phyloP scores from a whole-genome alignment of 2,329 filamentous ascomycete species.

The Talaromyces amestolkiae region DNA sequence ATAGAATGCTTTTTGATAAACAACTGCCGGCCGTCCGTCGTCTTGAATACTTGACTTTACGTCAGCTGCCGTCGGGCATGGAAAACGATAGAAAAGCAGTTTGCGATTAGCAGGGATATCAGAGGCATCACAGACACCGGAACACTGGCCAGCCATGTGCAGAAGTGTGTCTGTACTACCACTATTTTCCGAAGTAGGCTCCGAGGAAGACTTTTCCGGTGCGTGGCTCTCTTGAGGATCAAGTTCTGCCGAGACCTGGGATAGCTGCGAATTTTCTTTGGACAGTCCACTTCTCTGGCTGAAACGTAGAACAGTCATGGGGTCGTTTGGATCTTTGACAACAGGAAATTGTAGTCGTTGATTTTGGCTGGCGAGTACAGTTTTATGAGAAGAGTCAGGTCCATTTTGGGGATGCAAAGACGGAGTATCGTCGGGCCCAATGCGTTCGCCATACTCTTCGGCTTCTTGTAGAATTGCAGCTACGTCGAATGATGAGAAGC shows the following conservation, averaged over 20 bases:
- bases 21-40: slow-evolving; percentile 61
- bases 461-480: slow-evolving; percentile 12
- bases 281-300: slow-evolving; percentile 64
- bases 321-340: slow-evolving; percentile 72
- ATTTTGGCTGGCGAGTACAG: slow-evolving; percentile 32
- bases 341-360: slow-evolving; percentile 65
- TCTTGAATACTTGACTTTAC: slow-evolving; percentile 57
- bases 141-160: slow-evolving; percentile 24
- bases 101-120: slow-evolving; percentile 25
- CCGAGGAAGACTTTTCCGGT: slow-evolving; percentile 21
- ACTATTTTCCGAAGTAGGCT: slow-evolving; percentile 22
- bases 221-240: neutral
- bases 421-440: neutral
- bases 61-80: slow-evolving; percentile 37
- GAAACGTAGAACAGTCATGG: slow-evolving; percentile 60
- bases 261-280: slow-evolving; percentile 38
- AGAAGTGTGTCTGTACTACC: neutral
- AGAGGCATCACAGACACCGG: slow-evolving; percentile 32
- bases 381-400: slow-evolving; percentile 29
- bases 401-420: slow-evolving; percentile 22
- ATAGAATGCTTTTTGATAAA: slow-evolving; percentile 86
- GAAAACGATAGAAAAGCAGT: slow-evolving; percentile 28
- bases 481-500: slow-evolving; percentile 18
- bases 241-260: slow-evolving; percentile 17
- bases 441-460: slow-evolving; percentile 4